Evolutionary conservation across 148 eudicot species (phyloP), one percentile per base, ranked within the genome.

Genomic region (Diospyros lotus): DNA sequence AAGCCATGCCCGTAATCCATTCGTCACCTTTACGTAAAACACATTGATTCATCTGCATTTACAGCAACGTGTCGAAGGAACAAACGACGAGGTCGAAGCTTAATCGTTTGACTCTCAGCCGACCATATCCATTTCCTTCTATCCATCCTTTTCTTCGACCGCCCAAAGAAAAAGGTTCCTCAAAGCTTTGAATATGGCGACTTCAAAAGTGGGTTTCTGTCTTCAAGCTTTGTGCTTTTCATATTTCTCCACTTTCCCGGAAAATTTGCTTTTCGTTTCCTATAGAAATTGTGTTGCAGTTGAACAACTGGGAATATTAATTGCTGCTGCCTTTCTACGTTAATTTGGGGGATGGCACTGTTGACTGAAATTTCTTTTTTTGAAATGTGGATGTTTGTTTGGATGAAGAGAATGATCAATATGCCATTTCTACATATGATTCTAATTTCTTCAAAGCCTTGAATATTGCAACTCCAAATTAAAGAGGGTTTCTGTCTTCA

Each of bases 161-260:
- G 86, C 45, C 86, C 83, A 83, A 83, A 71, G 86, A 83, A 80
- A 80, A 83, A 73, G 17, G 28, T 8, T 28, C 61, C 44, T 60
- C 38, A 5, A 50, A 66, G 1, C 45, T 66, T 72, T 66, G 72
- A 45, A 80, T 76, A 9, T 13, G 55, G 59, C 59, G n/a, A 18
- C 13, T 5, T 56, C 60, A 59, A 82, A 82, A 78, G 81, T 71
- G 51, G 56, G 61, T 66, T 71, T 60, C 10, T 78, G 79, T 77
- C 72, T 73, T 73, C 28, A 48, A 9, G 44, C 52, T 48, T 28
- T 59, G 44, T 11, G 40, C 41, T 18, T 56, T 56, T 56, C 28
- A 56, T 0, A 12, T 2, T 56, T 56, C 59, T 42, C 61, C 1
- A 58, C 7, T 15, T 15, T 58, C 61, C n/a, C 7, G 28, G 18